A percentile compares a stretch with the other conserved stretches of the same genome.
phyloP scores from a whole-genome alignment of 306 rosid genomes.

The Notholithocarpus densiflorus region DNA sequence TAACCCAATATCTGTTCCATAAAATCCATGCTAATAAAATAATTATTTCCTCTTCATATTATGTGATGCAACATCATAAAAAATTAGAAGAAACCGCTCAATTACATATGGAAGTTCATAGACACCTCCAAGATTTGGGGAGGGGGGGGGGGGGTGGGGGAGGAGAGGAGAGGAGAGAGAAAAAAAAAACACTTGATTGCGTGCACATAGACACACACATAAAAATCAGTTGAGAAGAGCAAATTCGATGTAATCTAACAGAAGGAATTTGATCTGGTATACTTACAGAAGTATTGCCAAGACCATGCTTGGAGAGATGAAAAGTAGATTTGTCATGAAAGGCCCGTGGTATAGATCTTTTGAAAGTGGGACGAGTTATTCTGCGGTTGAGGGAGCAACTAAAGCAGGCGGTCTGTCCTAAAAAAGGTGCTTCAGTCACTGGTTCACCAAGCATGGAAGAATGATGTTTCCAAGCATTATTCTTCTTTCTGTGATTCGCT shows the following conservation, averaged over 20 bases:
- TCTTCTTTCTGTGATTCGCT: conserved; percentile 35
- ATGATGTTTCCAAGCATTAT: conserved; percentile 38
- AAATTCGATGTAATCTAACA: background rate
- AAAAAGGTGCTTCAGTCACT: conserved; percentile 21
- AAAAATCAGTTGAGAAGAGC: background rate
- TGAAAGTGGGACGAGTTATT: conserved; percentile 26
- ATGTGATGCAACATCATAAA: background rate
- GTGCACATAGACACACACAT: too few relatives aligned
- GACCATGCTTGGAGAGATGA: conserved; percentile 33
- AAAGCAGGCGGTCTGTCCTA: conserved; percentile 30
- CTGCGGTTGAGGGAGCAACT: conserved; percentile 52
- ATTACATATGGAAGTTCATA: background rate
- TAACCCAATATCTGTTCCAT: background rate
- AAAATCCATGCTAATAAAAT: background rate
- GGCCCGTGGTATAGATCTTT: conserved; percentile 39
- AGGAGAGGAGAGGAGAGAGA: too few relatives aligned
- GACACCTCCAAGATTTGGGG: background rate
- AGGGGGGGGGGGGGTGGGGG: too few relatives aligned
- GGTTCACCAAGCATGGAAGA: conserved; percentile 39
- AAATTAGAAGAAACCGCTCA: background rate
- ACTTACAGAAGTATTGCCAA: conserved; percentile 47
- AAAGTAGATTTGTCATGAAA: conserved; percentile 56
- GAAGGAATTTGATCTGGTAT: conserved; percentile 4
- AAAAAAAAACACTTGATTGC: background rate
- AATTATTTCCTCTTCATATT: background rate